A percentile compares a stretch with the other conserved stretches of the same genome.
Conservation (phyloP, 345 rosid genomes). For the Populus simonii region DNA sequence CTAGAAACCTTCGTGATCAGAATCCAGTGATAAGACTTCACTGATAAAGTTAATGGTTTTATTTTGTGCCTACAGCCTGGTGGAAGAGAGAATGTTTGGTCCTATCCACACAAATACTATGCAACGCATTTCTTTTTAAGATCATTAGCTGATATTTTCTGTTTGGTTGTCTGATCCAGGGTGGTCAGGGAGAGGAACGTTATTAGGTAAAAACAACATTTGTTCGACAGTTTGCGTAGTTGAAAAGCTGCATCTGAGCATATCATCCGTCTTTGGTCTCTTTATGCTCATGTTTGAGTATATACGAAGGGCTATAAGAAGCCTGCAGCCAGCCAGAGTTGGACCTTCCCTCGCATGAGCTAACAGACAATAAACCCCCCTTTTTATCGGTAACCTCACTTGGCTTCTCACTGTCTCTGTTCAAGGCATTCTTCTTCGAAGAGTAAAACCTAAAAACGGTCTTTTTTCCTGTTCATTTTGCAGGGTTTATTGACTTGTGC, state of each 20-base stretch:
- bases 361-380: conserved; percentile 1
- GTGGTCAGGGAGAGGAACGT: conserved; percentile 33
- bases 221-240: conserved; percentile 16
- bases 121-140: background rate
- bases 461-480: conserved; percentile 1
- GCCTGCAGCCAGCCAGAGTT: conserved; percentile 56
- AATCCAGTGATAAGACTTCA: background rate
- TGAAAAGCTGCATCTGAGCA: conserved; percentile 44
- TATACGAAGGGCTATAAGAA: conserved; percentile 43
- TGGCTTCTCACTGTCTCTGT: background rate
- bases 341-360: conserved; percentile 48
- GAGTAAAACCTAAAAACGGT: background rate
- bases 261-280: conserved; percentile 58
- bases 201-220: conserved; percentile 25
- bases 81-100: background rate
- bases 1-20: background rate
- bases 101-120: background rate
- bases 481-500: conserved; percentile 10
- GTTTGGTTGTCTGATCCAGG: conserved; percentile 33
- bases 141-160: conserved; percentile 8
- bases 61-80: background rate
- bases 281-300: conserved; percentile 51
- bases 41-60: background rate
- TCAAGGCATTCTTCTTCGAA: background rate
- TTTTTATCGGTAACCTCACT: conserved; percentile 5